Base-by-base conservation (phyloP, 1,284 basidiomycete genomes). In the Leccinum pseudoinsigne region DNA sequence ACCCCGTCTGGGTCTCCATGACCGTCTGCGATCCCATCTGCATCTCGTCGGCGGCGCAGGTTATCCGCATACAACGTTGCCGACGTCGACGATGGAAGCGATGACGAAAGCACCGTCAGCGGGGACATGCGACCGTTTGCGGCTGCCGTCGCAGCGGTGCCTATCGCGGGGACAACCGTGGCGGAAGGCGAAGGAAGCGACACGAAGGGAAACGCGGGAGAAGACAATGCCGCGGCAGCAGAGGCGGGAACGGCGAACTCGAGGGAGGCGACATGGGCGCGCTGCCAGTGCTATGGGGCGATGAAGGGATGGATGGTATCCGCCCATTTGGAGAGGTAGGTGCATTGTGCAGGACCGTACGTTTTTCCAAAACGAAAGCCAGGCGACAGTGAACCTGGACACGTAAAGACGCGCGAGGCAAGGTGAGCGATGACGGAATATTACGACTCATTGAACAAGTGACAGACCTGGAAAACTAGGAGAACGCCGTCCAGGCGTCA, bases 221-320 rank as follows among this genome's bases (percentile, higher is more conserved):
- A 67, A 18, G 68, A 40, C 14, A 62, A 62, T 45, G 62, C 57
- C 14, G 26, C 21, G 11, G 55, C 53, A 1, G 73, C 21, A 74
- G 45, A 12, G 70, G 73, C 6, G 71, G 67, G 4, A 76, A 31
- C 16, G 71, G 74, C 28, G 68, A 70, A 26, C 63, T 66, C 45
- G 73, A 67, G 1, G 74, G 73, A 1, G 73, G 73, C 2, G 73
- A 76, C 3, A 74, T 50, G 0, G 71, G 72, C 11, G 55, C 51
- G n/a, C 47, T 26, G 21, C 58, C 40, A 11, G 21, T 8, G 8
- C 65, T 58, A 5, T 38, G 60, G 2, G 62, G 56, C 23, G 71
- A 62, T 4, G 55, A 45, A 4, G 62, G 31, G 11, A 28, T 10
- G 5, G 63, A 38, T 3, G 64, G 58, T 12, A 57, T 63, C 31